These are phyloP conservation scores for Arachis stenosperma DNA, from an alignment of 306 rosid species.

Conservation along the genomic window DNA sequence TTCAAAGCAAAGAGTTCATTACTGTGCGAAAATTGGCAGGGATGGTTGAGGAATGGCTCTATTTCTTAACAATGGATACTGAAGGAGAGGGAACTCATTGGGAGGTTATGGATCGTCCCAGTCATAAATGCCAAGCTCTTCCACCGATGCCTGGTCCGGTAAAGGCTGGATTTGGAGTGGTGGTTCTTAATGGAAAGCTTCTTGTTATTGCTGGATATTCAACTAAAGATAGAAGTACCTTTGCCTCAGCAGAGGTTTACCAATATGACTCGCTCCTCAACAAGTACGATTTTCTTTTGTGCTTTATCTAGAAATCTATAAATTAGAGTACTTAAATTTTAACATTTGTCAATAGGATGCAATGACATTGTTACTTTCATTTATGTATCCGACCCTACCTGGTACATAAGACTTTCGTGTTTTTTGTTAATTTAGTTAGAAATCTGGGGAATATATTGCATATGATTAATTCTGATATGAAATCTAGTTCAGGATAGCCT, in stretches of 20 bases:
- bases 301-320: slow-evolving; percentile 16
- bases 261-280: slow-evolving; percentile 80
- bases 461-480: not conserved
- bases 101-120: slow-evolving; percentile 82
- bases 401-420: not conserved
- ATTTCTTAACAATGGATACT: slow-evolving; percentile 63
- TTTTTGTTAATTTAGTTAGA: slow-evolving; percentile 24
- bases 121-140: slow-evolving; percentile 54
- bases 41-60: slow-evolving; percentile 87
- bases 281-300: slow-evolving; percentile 38
- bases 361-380: no score
- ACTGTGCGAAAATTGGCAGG: slow-evolving; percentile 85
- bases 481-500: slow-evolving; percentile 7
- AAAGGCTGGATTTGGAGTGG: slow-evolving; percentile 69
- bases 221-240: slow-evolving; percentile 42
- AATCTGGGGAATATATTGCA: slow-evolving; percentile 15
- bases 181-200: slow-evolving; percentile 76
- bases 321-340: no score
- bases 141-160: slow-evolving; percentile 78
- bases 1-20: slow-evolving; percentile 79
- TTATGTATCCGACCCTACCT: no score
- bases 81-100: slow-evolving; percentile 75
- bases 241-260: slow-evolving; percentile 71
- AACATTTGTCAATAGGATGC: no score
- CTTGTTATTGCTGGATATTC: slow-evolving; percentile 78